Evolutionary conservation across 2,329 filamentous ascomycete species (phyloP), one percentile per base, ranked within the genome.

Genomic region (Metarhizium guizhouense): DNA sequence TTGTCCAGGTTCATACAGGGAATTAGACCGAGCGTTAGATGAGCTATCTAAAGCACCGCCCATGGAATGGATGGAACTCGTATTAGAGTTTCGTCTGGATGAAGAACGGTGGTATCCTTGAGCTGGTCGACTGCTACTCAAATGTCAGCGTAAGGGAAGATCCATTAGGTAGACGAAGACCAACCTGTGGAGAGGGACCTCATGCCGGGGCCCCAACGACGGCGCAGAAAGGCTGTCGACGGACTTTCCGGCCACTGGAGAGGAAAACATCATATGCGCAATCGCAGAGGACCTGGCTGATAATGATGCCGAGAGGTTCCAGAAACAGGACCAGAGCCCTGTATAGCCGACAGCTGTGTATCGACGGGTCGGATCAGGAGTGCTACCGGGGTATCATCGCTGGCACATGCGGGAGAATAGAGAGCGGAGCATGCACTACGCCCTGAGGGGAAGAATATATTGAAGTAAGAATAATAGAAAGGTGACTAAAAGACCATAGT

Each of bases 1-100:
- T 64, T 92, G 88, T 11, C 86, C 84, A n/a, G 84, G 83, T 71
- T 96, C 91, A 40, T 77, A 70, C 14, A 83, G 70, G 16, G 85
- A 79, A 58, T 79, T 72, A 57, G 76, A 74, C 75, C 81, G 76
- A 70, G 70, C 78, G 63, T 66, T 76, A 2, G 80, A 74, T n/a
- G 83, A 81, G 8, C 82, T 84, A 67, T 96, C 90, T 58, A 95
- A 75, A 40, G 83, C 80, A n/a, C 90, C 90, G 58, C 91, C 91
- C 67, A 95, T 84, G 36, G 92, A 96, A 67, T 86, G 84, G 63
- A 93, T 83, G 25, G 93, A 96, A 76, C 91, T 95, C 48, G 92
- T 86, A 30, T 85, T 88, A 54, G 94, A 97, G 59, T 84, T 88
- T 70, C 91, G 82, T 67, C 92, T 79, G 51, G 81, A 76, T 14